phyloP scores from a whole-genome alignment of 139 green algal genomes.

The Prasinococcaceae sp. region DNA sequence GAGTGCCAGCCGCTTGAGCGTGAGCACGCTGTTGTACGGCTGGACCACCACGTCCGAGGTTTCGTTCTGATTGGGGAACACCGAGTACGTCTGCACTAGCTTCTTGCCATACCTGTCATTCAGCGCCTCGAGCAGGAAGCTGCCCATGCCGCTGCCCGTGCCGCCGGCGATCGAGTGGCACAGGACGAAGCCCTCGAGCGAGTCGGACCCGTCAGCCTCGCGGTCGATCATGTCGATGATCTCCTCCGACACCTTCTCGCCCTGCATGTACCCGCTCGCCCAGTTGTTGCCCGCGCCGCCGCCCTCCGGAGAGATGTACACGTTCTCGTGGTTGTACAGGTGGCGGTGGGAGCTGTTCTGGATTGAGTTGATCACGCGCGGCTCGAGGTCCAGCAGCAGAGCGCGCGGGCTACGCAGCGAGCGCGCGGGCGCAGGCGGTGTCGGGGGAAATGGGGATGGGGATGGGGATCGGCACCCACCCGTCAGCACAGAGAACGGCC shows the following conservation, averaged over 20 bases:
- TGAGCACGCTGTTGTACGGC: conserved; percentile 97
- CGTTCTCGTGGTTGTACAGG: conserved; percentile 97
- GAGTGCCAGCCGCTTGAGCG: conserved; percentile 86
- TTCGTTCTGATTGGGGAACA: conserved; percentile 97
- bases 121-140: conserved; percentile 91
- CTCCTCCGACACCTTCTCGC: conserved; percentile 60
- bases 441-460: too few species aligned
- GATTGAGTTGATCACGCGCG: conserved; percentile 93
- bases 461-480: too few species aligned
- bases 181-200: conserved; percentile 91
- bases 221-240: conserved; percentile 98
- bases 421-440: too few species aligned
- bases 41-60: conserved; percentile 92
- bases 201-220: conserved; percentile 93
- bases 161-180: conserved; percentile 95
- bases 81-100: conserved; percentile 80
- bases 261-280: conserved; percentile 70
- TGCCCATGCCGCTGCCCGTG: conserved; percentile 84
- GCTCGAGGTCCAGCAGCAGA: conserved; percentile 91
- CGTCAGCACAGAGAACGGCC: too few species aligned
- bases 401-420: too few species aligned
- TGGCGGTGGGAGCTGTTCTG: conserved; percentile 81
- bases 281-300: conserved; percentile 98
- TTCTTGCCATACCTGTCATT: conserved; percentile 89
- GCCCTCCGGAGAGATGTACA: conserved; percentile 84